Evolutionary conservation across 352 stramenopile genomes (phyloP).

Genomic region (Aphanomyces cochlioides): DNA sequence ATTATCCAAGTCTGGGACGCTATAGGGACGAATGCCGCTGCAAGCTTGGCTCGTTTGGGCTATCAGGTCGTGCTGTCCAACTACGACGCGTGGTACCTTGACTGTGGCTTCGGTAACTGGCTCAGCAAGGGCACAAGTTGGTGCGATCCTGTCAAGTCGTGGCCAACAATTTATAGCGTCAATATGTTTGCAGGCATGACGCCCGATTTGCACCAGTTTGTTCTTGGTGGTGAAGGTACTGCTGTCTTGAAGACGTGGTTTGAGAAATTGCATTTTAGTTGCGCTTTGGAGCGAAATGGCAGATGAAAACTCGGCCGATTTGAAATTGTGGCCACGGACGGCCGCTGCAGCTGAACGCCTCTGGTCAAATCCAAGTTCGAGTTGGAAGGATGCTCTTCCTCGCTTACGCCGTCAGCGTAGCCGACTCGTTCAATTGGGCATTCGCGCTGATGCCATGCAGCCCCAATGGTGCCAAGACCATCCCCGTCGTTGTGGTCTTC

Average conservation of each 20-base stretch:
- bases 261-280: neutral
- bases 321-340: slow-evolving; percentile 25
- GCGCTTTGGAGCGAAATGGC: slow-evolving; percentile 27
- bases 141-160: slow-evolving; percentile 29
- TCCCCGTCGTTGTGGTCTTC: neutral
- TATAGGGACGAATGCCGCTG: neutral
- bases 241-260: neutral
- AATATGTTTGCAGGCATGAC: slow-evolving; percentile 18
- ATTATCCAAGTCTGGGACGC: slow-evolving; percentile 28
- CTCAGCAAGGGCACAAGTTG: slow-evolving; percentile 30
- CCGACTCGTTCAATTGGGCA: slow-evolving; percentile 8
- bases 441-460: slow-evolving; percentile 18
- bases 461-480: slow-evolving; percentile 26
- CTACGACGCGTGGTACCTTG: slow-evolving; percentile 27
- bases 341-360: slow-evolving; percentile 21
- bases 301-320: slow-evolving; percentile 12
- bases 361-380: slow-evolving; percentile 20
- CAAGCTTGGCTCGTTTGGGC: neutral
- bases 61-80: slow-evolving; percentile 24
- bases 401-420: slow-evolving; percentile 16
- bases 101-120: slow-evolving; percentile 28
- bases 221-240: slow-evolving; percentile 26
- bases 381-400: slow-evolving; percentile 20
- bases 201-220: neutral
- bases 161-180: slow-evolving; percentile 27